Evolutionary conservation across 2,329 filamentous ascomycete species (phyloP).

Genomic region (Fusarium aywerte): DNA sequence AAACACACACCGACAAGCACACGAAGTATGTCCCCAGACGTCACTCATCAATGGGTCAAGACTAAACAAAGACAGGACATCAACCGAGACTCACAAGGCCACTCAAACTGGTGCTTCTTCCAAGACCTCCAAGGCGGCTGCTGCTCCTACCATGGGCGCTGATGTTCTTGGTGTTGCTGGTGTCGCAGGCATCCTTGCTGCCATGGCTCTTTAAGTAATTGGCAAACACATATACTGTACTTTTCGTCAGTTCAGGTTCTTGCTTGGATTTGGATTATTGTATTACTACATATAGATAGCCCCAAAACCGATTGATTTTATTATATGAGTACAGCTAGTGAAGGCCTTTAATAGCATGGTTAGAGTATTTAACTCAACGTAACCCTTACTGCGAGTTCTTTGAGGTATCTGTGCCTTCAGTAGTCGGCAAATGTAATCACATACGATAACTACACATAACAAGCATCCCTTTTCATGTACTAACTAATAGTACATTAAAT

Average conservation of each 20-base stretch:
- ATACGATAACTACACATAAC: no score
- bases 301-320: no score
- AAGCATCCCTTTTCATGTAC: no score
- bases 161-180: slow-evolving; percentile 21
- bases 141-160: slow-evolving; percentile 15
- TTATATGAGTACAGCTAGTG: no score
- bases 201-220: slow-evolving; percentile 6
- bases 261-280: no score
- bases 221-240: background rate
- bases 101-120: background rate
- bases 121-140: slow-evolving; percentile 7
- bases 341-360: no score
- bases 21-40: background rate
- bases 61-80: background rate
- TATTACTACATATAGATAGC: no score
- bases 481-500: no score
- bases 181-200: slow-evolving; percentile 15
- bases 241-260: background rate
- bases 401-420: no score
- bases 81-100: background rate
- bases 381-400: no score
- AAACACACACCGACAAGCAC: background rate
- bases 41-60: accelerated
- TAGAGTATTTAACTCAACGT: no score
- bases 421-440: no score